Conservation (phyloP, 257 asterid genomes). For the Solanum medicagineum region DNA sequence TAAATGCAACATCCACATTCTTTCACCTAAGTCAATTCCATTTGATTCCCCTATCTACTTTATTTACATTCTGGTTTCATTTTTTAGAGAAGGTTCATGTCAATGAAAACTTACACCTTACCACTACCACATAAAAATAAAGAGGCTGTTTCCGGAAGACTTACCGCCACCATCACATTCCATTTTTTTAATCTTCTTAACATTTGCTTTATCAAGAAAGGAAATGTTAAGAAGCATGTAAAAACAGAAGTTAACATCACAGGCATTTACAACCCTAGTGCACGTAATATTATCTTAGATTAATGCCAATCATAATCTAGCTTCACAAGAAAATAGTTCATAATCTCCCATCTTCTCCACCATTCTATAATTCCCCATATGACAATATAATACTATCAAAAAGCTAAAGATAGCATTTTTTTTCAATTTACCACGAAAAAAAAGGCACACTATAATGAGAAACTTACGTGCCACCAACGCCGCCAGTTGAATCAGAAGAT, state of each 20-base stretch:
- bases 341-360: neutral
- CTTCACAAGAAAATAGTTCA: neutral
- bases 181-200: neutral
- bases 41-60: neutral
- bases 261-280: neutral
- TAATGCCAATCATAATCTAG: neutral
- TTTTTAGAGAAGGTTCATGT: neutral
- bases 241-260: neutral
- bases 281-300: neutral
- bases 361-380: neutral
- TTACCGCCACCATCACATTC: neutral
- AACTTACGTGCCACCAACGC: conserved; percentile 94
- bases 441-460: neutral
- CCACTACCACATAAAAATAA: too few relatives aligned
- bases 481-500: conserved; percentile 82
- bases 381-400: neutral
- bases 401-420: neutral
- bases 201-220: too few relatives aligned
- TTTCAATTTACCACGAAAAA: neutral
- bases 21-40: neutral
- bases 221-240: too few relatives aligned
- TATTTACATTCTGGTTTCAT: neutral
- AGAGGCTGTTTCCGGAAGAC: neutral
- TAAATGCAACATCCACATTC: neutral
- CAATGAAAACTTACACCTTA: too few relatives aligned